phyloP scores from a whole-genome alignment of 169 alveolate genomes.

The Plasmodium gonderi region DNA sequence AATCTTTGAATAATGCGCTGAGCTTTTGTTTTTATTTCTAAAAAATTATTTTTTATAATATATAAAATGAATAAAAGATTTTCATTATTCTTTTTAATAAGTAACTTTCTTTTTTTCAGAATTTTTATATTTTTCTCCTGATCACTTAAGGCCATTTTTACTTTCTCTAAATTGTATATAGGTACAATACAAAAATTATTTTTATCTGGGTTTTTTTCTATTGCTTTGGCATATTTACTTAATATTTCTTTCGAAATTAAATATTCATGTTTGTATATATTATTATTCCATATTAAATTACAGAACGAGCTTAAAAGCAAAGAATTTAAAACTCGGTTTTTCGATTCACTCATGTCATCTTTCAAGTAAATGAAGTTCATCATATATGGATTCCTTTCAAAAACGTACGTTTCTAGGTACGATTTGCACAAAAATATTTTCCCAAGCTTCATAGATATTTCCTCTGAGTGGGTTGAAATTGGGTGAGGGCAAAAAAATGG shows the following conservation, averaged over 20 bases:
- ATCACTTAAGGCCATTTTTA: slow-evolving; percentile 53
- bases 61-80: slow-evolving; percentile 73
- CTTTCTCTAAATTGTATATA: slow-evolving; percentile 41
- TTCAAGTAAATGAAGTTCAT: slow-evolving; percentile 66
- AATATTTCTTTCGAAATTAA: slow-evolving; percentile 70
- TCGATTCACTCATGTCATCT: slow-evolving; percentile 70
- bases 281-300: slow-evolving; percentile 60
- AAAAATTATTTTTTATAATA: slow-evolving; percentile 73
- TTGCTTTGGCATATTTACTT: slow-evolving; percentile 57
- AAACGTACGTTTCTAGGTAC: slow-evolving; percentile 71
- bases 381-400: slow-evolving; percentile 53
- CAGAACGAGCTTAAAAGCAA: slow-evolving; percentile 64
- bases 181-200: slow-evolving; percentile 68
- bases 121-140: slow-evolving; percentile 63
- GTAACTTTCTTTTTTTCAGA: slow-evolving; percentile 63
- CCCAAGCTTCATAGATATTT: slow-evolving; percentile 74
- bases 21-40: slow-evolving; percentile 70
- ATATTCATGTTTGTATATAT: slow-evolving; percentile 74
- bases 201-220: slow-evolving; percentile 73
- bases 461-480: slow-evolving; percentile 22
- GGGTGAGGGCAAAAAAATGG: neutral
- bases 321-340: slow-evolving; percentile 61
- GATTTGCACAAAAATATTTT: slow-evolving; percentile 63
- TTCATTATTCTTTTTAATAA: slow-evolving; percentile 69
- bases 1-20: slow-evolving; percentile 72